These are phyloP conservation scores for Suhomyces faveliae DNA, from an alignment of 805 yeast species.

Conservation along the genomic window DNA sequence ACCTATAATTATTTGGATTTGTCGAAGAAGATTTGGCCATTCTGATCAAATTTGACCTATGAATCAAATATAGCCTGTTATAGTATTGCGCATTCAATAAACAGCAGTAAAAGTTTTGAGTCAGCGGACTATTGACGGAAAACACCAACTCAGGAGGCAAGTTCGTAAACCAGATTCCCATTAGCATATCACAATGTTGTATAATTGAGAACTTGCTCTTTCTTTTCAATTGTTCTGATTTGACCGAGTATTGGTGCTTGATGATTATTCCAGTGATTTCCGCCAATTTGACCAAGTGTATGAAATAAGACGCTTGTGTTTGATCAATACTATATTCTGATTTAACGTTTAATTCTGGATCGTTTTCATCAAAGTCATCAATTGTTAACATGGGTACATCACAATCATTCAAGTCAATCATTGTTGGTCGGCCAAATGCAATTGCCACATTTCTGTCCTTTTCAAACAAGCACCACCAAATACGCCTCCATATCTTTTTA, in stretches of 20 bases:
- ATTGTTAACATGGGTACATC: constrained; percentile 69
- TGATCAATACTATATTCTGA: constrained; percentile 46
- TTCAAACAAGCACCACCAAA: constrained; percentile 77
- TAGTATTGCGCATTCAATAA: constrained; percentile 68
- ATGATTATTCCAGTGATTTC: constrained; percentile 70
- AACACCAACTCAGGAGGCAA: constrained; percentile 64
- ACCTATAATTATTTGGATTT: constrained; percentile 44
- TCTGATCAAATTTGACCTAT: constrained; percentile 62
- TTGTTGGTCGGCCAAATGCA: constrained; percentile 71
- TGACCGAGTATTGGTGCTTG: constrained; percentile 68
- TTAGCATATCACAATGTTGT: constrained; percentile 70
- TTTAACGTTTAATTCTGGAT: constrained; percentile 34
- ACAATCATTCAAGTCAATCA: constrained; percentile 68
- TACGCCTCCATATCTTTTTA: constrained; percentile 56
- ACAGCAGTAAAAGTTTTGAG: constrained; percentile 57
- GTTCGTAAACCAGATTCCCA: constrained; percentile 74
- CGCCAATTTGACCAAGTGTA: constrained; percentile 62
- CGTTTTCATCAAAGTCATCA: constrained; percentile 62
- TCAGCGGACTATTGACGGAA: constrained; percentile 51
- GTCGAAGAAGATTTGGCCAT: constrained; percentile 44
- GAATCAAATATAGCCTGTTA: constrained; percentile 67
- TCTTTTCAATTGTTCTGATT: constrained; percentile 55
- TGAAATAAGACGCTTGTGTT: constrained; percentile 55
- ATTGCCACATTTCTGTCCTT: constrained; percentile 69
- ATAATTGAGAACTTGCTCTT: constrained; percentile 44